Evolutionary conservation across 2,329 filamentous ascomycete genomes (phyloP), one percentile per base, ranked within the genome.

Genomic region (Tolypocladium tundrense): DNA sequence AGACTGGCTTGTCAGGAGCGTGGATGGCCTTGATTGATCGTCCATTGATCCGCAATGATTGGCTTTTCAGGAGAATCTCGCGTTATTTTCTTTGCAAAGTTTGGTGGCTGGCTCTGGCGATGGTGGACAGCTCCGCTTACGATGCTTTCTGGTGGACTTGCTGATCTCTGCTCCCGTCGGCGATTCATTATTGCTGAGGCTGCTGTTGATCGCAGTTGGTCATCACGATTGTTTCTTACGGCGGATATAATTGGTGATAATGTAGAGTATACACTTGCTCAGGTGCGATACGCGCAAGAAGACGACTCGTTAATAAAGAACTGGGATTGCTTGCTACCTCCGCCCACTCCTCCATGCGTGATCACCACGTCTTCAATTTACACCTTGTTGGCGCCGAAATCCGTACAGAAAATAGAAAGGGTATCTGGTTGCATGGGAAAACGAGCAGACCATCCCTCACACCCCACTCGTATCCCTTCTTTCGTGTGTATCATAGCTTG

Each of bases 361-460:
- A 35, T 52, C 27, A 33, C 10, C 31, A 52, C 8, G 48, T 52
- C 48, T 37, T 14, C 48, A 52, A 52, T 7, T 37, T 5, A 52
- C 1, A 21, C 48, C 19, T 4, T 35, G 31, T 5, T n/a, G 31
- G 19, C 48, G 19, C 48, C 48, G 10, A 21, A 37, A 14, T 13
- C 31, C 19, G 9, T 37, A 35, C 9, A 13, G 31, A 11, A 31
- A 54, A 54, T 35, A n/a, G 21, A 63, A 57, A 65, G 65, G 66
- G 66, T 68, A 68, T 68, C 66, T 67, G 61, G 62, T 67, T 62
- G 19, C 65, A 61, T 62, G 43, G 61, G 57, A 62, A 66, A 68
- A 68, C 60, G 66, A 54, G 53, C 33, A 54, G 53, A 54, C 53
- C 40, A 43, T 39, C 53, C 39, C 39, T 7, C 39, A 40, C 53